A percentile compares a stretch with the other conserved stretches of the same genome.
These are phyloP conservation scores for Tolypocladium sp. DNA, from an alignment of 2,329 filamentous ascomycete genomes.

Conservation along the genomic window DNA sequence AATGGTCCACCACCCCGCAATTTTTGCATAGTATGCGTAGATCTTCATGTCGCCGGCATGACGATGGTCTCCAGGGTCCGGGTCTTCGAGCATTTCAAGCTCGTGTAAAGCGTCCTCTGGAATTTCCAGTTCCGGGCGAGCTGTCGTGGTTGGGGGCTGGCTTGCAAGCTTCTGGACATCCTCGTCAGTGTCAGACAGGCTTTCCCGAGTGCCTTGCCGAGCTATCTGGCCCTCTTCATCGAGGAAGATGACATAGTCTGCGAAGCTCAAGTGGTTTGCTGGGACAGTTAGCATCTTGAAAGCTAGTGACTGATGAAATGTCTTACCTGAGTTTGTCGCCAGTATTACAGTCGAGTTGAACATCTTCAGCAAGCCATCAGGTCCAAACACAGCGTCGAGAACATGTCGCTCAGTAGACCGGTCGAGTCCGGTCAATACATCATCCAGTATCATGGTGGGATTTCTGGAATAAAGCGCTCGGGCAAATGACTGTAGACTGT, in stretches of 20 bases:
- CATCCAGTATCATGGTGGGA: slow-evolving; percentile 19
- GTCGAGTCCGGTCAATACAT: slow-evolving; percentile 25
- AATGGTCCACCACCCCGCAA: slow-evolving; percentile 6
- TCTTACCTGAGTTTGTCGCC: slow-evolving; percentile 16
- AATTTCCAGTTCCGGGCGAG: slow-evolving; percentile 4
- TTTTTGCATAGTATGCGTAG: slow-evolving; percentile 11
- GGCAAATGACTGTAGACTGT: slow-evolving; percentile 9
- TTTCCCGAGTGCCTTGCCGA: slow-evolving; percentile 10
- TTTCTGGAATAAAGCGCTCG: slow-evolving; percentile 14
- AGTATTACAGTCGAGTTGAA: slow-evolving; percentile 14
- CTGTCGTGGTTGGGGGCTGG: neutral
- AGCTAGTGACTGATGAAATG: neutral
- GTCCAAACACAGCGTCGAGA: slow-evolving; percentile 23
- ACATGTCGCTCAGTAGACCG: slow-evolving; percentile 26
- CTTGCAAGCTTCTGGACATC: slow-evolving; percentile 2
- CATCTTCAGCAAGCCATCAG: slow-evolving; percentile 17
- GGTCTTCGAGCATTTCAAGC: slow-evolving; percentile 8
- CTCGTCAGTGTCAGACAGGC: slow-evolving; percentile 2
- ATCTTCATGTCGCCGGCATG: slow-evolving; percentile 8
- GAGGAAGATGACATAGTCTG: slow-evolving; percentile 14
- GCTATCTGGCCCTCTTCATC: slow-evolving; percentile 10
- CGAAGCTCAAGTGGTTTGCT: slow-evolving; percentile 12
- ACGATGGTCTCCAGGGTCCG: slow-evolving; percentile 3
- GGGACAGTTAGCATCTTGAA: neutral
- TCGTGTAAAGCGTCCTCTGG: slow-evolving; percentile 8